phyloP scores from a whole-genome alignment of 2,329 filamentous ascomycete species.

The Fusarium penzigii region DNA sequence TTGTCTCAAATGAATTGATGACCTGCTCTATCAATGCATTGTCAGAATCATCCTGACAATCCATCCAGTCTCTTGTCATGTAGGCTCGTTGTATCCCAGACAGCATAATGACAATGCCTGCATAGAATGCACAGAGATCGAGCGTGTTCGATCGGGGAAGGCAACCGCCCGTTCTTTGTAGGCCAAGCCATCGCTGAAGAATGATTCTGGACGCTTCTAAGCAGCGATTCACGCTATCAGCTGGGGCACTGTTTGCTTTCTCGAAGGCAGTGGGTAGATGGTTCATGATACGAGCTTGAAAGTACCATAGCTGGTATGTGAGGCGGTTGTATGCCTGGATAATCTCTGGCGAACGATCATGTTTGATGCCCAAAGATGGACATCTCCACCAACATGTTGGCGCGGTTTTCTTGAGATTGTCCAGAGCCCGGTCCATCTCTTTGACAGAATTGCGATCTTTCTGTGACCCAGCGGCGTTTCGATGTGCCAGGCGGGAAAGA shows the following conservation, averaged over 20 bases:
- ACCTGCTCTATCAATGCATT: constrained; percentile 11
- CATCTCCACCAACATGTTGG: constrained; percentile 13
- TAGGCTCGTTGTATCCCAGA: constrained; percentile 5
- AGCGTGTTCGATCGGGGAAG: constrained; percentile 10
- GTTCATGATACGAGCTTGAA: constrained; percentile 8
- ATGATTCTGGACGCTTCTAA: constrained; percentile 13
- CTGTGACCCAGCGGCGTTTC: constrained; percentile 8
- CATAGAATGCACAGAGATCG: constrained; percentile 11
- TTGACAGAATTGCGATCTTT: not conserved
- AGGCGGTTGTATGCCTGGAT: constrained; percentile 9
- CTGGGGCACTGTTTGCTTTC: not conserved
- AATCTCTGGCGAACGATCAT: constrained; percentile 5
- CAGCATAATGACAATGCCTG: constrained; percentile 7
- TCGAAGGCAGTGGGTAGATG: constrained; percentile 12
- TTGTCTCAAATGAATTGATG: constrained; percentile 4
- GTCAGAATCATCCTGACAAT: constrained; percentile 9
- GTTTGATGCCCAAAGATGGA: constrained; percentile 3
- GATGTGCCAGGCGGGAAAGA: constrained; percentile 11
- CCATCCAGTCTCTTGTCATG: not conserved
- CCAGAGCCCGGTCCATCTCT: constrained; percentile 6
- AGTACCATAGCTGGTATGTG: constrained; percentile 16
- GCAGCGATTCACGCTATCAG: constrained; percentile 5
- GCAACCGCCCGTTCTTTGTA: constrained; percentile 10
- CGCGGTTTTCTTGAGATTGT: constrained; percentile 5
- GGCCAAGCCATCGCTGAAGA: constrained; percentile 10